Conservation (phyloP, 257 asterid genomes). For the Cinchona pubescens region DNA sequence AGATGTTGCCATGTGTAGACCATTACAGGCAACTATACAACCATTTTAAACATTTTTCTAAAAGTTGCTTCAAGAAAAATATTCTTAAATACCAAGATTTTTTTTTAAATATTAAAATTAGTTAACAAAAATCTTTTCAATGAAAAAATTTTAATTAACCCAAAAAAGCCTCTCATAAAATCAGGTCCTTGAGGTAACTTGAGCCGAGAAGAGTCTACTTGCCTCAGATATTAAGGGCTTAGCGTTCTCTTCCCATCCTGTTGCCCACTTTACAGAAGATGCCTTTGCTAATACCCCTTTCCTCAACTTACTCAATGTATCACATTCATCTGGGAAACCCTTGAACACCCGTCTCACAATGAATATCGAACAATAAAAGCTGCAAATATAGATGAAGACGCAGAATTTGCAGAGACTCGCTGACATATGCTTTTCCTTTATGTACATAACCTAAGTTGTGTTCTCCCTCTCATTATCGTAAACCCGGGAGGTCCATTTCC, state of each 20-base stretch:
- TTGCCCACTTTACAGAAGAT: slow-evolving; percentile 71
- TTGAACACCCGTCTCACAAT: slow-evolving; percentile 37
- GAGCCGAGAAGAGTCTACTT: slow-evolving; percentile 19
- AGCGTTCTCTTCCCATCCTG: slow-evolving; percentile 83
- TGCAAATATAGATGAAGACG: neutral
- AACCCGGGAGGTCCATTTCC: neutral
- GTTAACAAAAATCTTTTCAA: neutral
- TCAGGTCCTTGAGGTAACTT: neutral
- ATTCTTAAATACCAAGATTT: too few species aligned
- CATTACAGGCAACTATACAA: neutral
- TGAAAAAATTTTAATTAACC: neutral
- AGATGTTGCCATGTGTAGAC: neutral
- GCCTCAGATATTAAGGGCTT: slow-evolving; percentile 71
- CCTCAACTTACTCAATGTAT: slow-evolving; percentile 58
- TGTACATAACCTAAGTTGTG: too few species aligned
- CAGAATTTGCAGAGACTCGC: neutral
- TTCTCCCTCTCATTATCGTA: neutral
- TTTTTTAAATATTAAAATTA: neutral
- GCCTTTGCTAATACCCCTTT: slow-evolving; percentile 57
- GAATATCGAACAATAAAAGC: neutral
- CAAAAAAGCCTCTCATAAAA: neutral
- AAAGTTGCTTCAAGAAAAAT: neutral
- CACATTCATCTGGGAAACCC: slow-evolving; percentile 75
- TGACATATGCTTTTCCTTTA: too few species aligned
- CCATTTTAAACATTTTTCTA: neutral